Base-by-base conservation (phyloP, 345 rosid genomes). In the Toxicodendron radicans region DNA sequence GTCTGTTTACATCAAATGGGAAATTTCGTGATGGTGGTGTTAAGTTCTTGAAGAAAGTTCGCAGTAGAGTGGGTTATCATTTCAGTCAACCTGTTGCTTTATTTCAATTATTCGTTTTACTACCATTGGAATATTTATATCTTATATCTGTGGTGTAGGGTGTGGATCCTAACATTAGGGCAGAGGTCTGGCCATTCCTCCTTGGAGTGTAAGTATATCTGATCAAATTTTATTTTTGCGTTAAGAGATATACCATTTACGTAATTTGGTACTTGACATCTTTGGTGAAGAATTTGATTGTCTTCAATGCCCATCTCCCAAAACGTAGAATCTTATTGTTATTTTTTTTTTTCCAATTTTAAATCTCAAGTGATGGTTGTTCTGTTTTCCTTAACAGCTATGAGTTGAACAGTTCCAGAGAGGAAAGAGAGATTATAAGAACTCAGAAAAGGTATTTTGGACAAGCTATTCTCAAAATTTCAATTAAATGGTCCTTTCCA, bases 101-200 rank as follows among this genome's bases (percentile, higher is more conserved):
- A n/a, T 62, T 43, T 62, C 52, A 18, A 68, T 43, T 23, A 0
- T 59, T 75, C 45, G 45, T 70, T 78, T 38, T 73, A 32, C 64
- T 48, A 57, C 60, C 46, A 18, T 73, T 16, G 21, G 32, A 52
- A 23, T 73, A 53, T 68, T 81, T 65, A 79, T 72, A 48, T 73
- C 45, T 64, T 33, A 65, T 74, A 0, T 53, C 58, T 70, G 20
- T 64, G 20, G n/a, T 88, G 76, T 43, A 95, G 99, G 99, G 99
- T 32, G 83, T 95, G 74, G 89, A 95, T 89, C 97, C 97, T 46
- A 86, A 83, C 84, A 88, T 95, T 74, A 87, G 98, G 58, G 75
- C 90, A 0, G 97, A 93, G 78, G 98, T 95, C 57, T 95, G 99
- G 99, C 99, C 99, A 0, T 93, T 90, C 76, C 98, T 95, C 66